These are phyloP conservation scores for Eucalyptus albens DNA, from an alignment of 345 rosid species.

Conservation along the genomic window DNA sequence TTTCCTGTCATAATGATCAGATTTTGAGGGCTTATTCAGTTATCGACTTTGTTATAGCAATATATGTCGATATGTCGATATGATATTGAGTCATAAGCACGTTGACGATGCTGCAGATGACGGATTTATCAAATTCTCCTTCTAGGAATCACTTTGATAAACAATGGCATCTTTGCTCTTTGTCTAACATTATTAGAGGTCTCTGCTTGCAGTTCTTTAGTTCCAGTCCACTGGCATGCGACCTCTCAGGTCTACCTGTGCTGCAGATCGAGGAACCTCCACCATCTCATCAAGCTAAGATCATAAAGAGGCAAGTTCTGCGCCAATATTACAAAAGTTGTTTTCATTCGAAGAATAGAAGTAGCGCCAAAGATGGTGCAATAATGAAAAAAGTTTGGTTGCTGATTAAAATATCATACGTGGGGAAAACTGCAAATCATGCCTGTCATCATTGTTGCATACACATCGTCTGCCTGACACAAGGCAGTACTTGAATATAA, in stretches of 20 bases:
- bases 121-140: neutral
- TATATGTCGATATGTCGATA: neutral
- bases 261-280: conserved; percentile 19
- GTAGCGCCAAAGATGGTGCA: neutral
- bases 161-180: neutral
- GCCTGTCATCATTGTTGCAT: neutral
- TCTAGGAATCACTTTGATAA: neutral
- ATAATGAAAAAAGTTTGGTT: neutral
- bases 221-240: conserved; percentile 45
- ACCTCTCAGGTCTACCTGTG: conserved; percentile 33
- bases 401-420: neutral
- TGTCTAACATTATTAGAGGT: neutral
- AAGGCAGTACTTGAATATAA: neutral
- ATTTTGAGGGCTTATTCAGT: neutral
- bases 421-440: neutral
- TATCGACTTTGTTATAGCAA: neutral
- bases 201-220: conserved; percentile 31
- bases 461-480: neutral
- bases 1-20: neutral
- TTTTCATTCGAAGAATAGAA: neutral
- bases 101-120: neutral
- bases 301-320: conserved; percentile 17
- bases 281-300: conserved; percentile 1
- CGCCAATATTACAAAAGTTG: neutral
- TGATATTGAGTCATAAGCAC: neutral